Percentiles rank a stretch among this genome's conserved stretches.
These are phyloP conservation scores for Haematococcus lacustris DNA, from an alignment of 139 green algal genomes.

Conservation along the genomic window DNA sequence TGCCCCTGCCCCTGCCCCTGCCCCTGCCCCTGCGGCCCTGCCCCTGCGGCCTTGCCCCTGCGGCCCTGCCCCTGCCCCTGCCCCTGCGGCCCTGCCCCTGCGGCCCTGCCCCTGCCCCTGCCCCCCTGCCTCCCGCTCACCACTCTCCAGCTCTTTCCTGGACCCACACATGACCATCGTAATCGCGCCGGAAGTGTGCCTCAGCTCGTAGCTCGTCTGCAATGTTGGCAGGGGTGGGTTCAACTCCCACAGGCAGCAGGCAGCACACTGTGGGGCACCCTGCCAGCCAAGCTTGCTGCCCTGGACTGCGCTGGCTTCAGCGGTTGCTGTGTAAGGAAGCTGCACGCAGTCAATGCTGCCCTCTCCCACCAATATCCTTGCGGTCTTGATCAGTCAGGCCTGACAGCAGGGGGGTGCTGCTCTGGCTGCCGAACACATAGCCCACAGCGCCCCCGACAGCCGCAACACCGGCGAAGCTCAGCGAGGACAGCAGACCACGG, in stretches of 20 bases:
- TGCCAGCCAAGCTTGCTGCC: neutral
- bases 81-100: too few relatives aligned
- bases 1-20: too few relatives aligned
- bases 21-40: too few relatives aligned
- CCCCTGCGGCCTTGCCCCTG: too few relatives aligned
- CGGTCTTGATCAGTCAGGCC: neutral
- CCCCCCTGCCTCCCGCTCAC: neutral
- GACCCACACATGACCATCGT: conserved; percentile 43
- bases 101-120: neutral
- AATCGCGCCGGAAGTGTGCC: conserved; percentile 34
- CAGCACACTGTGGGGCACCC: neutral
- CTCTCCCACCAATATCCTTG: neutral
- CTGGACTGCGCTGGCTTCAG: neutral
- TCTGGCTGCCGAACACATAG: neutral
- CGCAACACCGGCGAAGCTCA: neutral
- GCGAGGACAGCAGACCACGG: neutral
- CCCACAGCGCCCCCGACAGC: neutral
- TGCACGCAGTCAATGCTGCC: neutral
- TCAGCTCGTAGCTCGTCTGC: conserved; percentile 40
- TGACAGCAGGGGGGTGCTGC: neutral
- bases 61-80: neutral
- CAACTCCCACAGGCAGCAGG: neutral
- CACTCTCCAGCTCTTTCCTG: conserved; percentile 2
- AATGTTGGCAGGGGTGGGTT: neutral
- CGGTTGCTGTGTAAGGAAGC: neutral